Evolutionary conservation across 257 asterid species (phyloP).

Genomic region (Galeopsis tetrahit): DNA sequence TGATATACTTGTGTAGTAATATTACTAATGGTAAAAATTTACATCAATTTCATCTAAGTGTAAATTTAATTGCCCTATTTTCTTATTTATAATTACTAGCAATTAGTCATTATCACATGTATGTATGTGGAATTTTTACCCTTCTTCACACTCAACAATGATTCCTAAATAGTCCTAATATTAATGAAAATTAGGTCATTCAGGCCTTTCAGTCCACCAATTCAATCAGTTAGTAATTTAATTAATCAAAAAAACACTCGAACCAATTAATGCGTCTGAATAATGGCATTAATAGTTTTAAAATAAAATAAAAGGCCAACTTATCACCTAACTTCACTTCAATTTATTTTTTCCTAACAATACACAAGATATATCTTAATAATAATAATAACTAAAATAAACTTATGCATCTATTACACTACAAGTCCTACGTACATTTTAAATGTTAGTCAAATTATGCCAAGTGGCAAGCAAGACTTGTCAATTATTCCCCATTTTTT

Average conservation of each 20-base stretch:
- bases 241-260: neutral
- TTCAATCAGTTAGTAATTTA: neutral
- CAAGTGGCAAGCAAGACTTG: constrained; percentile 16
- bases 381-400: too few species aligned
- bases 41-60: too few species aligned
- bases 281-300: too few species aligned
- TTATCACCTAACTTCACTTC: too few species aligned
- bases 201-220: neutral
- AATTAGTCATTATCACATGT: neutral
- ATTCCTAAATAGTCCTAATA: too few species aligned
- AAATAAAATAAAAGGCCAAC: too few species aligned
- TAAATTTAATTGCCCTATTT: too few species aligned
- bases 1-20: too few species aligned
- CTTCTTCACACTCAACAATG: neutral
- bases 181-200: neutral
- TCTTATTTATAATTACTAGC: neutral
- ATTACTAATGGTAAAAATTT: too few species aligned
- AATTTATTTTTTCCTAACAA: too few species aligned
- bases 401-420: neutral
- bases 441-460: neutral
- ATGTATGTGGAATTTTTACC: neutral
- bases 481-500: constrained; percentile 6
- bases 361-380: too few species aligned
- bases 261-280: neutral
- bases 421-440: too few species aligned